Conservation (phyloP, 139 green algal species). For the Coelastrella sp. region DNA sequence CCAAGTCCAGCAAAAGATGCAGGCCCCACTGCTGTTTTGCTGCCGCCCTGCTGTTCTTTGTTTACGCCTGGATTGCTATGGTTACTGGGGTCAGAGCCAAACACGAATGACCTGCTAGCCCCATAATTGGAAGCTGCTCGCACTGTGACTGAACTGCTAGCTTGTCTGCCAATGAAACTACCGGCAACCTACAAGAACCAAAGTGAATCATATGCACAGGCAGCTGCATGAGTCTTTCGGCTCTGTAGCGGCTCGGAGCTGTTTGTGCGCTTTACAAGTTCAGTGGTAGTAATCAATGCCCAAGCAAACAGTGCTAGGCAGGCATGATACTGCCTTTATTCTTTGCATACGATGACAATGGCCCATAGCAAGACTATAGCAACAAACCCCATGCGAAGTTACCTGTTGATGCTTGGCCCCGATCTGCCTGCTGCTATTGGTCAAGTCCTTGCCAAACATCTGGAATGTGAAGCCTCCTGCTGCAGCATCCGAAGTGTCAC, state of each 20-base stretch:
- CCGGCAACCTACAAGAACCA: background rate
- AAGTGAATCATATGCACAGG: no score
- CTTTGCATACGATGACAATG: no score
- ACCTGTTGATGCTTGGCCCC: constrained; percentile 10
- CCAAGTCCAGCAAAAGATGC: constrained; percentile 42
- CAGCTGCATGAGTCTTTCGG: no score
- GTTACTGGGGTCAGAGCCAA: constrained; percentile 35
- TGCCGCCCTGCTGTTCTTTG: background rate
- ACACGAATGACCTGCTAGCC: constrained; percentile 42
- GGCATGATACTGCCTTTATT: no score
- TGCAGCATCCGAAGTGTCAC: background rate
- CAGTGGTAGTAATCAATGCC: no score
- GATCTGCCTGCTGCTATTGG: constrained; percentile 6
- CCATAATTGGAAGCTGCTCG: constrained; percentile 45
- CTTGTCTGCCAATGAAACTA: constrained; percentile 46
- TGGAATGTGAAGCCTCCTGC: constrained; percentile 32
- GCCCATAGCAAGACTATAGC: no score
- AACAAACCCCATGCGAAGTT: no score
- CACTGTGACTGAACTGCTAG: background rate
- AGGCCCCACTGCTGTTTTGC: background rate
- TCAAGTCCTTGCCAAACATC: constrained; percentile 50
- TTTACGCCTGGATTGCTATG: constrained; percentile 36
- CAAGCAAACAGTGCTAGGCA: no score
- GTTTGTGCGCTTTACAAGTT: no score
- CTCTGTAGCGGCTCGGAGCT: no score